phyloP scores from a whole-genome alignment of 345 rosid species.

The Hevea brasiliensis region DNA sequence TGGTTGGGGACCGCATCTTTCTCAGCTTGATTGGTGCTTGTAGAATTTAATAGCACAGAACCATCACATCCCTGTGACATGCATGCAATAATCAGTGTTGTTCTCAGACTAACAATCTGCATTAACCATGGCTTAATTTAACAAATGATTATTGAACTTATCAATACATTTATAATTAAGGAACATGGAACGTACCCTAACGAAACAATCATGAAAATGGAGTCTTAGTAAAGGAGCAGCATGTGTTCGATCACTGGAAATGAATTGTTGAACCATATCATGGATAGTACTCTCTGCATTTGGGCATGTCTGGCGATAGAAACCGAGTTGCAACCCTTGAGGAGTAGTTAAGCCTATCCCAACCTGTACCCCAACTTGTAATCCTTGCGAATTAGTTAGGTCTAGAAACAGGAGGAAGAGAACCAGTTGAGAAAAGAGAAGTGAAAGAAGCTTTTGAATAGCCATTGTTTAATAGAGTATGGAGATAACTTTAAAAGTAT shows the following conservation, averaged over 20 bases:
- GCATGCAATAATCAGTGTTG: too few relatives aligned
- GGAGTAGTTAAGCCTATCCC: slow-evolving; percentile 15
- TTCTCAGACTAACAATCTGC: too few relatives aligned
- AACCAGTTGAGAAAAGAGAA: slow-evolving; percentile 33
- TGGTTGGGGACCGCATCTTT: slow-evolving; percentile 41
- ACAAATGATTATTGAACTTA: too few relatives aligned
- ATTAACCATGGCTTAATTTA: too few relatives aligned
- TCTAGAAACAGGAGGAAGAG: slow-evolving; percentile 28
- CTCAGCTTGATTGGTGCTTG: slow-evolving; percentile 44
- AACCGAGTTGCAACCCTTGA: slow-evolving; percentile 30
- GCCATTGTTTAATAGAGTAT: slow-evolving; percentile 30
- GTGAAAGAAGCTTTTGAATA: slow-evolving; percentile 34
- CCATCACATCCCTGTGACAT: slow-evolving; percentile 73
- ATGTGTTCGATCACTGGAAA: slow-evolving; percentile 41
- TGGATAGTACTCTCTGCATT: slow-evolving; percentile 35
- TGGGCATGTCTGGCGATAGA: slow-evolving; percentile 45
- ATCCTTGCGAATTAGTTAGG: slow-evolving; percentile 10
- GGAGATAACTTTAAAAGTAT: too few relatives aligned
- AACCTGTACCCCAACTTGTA: not conserved
- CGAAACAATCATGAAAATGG: slow-evolving; percentile 60
- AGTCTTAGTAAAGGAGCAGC: slow-evolving; percentile 51
- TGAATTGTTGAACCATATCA: slow-evolving; percentile 24
- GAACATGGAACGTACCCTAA: slow-evolving; percentile 33
- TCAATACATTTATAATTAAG: too few relatives aligned
- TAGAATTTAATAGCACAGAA: slow-evolving; percentile 46